Base-by-base conservation (phyloP, 2,329 filamentous ascomycete species). In the Hypoxylon sp. region DNA sequence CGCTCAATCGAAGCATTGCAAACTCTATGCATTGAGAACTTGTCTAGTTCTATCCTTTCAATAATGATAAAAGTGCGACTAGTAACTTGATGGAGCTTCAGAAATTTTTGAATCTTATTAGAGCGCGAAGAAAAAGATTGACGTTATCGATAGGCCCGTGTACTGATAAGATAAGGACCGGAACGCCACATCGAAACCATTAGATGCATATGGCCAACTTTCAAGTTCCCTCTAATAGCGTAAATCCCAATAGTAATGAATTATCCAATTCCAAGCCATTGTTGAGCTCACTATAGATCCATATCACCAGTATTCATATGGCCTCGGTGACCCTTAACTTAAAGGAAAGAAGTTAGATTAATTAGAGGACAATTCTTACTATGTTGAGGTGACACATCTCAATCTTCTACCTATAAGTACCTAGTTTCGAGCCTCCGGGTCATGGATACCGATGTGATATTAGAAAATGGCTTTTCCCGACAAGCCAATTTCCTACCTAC, bases 401-500 rank as follows among this genome's bases (percentile, higher is more conserved):
- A 4, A 11, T n/a, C 13, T 39, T 44, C 50, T 39, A 17, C 51
- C 22, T 59, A 68, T 52, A 63, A 65, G 42, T 33, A 26, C 22
- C 9, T 24, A 44, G 53, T 51, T 39, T n/a, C 17, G 37, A 42
- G 29, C 52, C 44, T 61, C 58, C 56, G 37, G 71, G 73, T 71
- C 70, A 75, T 75, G 74, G 72, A 71, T 60, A 67, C 54, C 63
- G 63, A 71, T 55, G 65, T 53, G 46, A 63, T 73, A 67, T 59
- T 60, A 58, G 44, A 75, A 55, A 58, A 83, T 83, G 81, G 74
- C 78, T 65, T 83, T 83, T 64, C 81, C 81, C 13, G 75, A 80
- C 58, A 81, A 77, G 73, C 86, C 87, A 39, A 79, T 85, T 65
- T 85, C 87, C 44, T 85, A 88, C 74, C 80, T 90, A 8, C 79